Base-by-base conservation (phyloP, 352 stramenopile genomes). In the Globisporangium perplexum region DNA sequence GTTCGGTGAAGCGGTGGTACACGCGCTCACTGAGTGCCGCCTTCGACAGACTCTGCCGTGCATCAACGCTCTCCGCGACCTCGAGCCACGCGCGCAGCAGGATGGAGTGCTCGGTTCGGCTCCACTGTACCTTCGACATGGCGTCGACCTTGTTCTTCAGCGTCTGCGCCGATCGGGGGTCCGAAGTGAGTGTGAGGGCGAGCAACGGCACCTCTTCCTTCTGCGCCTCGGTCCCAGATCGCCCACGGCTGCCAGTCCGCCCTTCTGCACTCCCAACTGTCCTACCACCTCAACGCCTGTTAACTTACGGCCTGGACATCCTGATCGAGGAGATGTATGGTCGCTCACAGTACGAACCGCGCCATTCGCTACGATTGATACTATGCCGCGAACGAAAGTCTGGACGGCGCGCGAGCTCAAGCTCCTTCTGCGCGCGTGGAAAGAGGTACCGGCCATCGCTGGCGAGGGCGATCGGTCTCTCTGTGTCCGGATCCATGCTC, bases 401-500 rank as follows among this genome's bases (percentile, higher is more conserved):
- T 52, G 47, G 47, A 31, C 30, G 30, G 30, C 26, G 24, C 26
- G 14, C 8, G 47, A 52, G 47, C 18, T 31, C 47, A 20, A 4
- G 18, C 47, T 52, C 0, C 28, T 52, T 26, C 47, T 57, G 26
- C 50, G 33, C 3, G 50, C 50, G 26, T 57, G 50, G 50, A 24
- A 41, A 7, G 50, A 57, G 4, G n/a, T 49, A 0, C 15, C 7
- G 8, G 12, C 22, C 10, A 10, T 33, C 22, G 17, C 10, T 12
- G 22, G 23, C 22, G 48, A 54, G 17, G 38, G n/a, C 1, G 28
- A 57, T 15, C n/a, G 42, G 1, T 22, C 50, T 6, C 50, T 49
- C 39, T 57, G 50, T 26, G 20, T 11, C 28, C 39, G 36, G 8
- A 50, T 57, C 39, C 39, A 57, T 22, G n/a, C 20, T 4, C 39